Evolutionary conservation across 495 filamentous ascomycete genomes (phyloP), one percentile per base, ranked within the genome.

Genomic region (Friedmanniomyces simplex): DNA sequence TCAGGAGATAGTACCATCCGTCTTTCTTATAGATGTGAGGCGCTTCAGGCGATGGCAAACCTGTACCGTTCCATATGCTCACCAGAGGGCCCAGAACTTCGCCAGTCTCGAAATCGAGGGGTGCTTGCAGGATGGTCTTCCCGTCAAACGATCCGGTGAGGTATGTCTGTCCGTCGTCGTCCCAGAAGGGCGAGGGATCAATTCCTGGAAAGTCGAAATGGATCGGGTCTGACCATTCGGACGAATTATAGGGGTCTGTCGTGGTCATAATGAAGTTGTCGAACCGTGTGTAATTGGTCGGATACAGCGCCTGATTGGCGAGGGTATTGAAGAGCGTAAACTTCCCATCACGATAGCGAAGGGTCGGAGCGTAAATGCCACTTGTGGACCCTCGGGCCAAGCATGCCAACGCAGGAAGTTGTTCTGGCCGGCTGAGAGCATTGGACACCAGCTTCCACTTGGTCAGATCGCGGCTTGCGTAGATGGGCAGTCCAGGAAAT

Each of bases 1-100:
- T 81, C 54, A 88, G 73, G 32, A 88, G 73, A 59, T 87, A 88
- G 64, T 84, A 86, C 66, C 78, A 85, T 0, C 73, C 78, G 51
- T 80, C 80, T 22, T 81, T 79, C 52, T 77, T 77, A 66, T 83
- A 84, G 32, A 87, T 70, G 53, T 85, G 84, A 0, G 84, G 82
- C 6, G 82, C 83, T 68, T 86, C 83, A 0, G 82, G 77, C 2
- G 74, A 75, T 0, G 74, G 68, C 0, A 76, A 76, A n/a, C 73
- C 69, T 14, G 73, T 76, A 2, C 81, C 82, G 49, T 78, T 79
- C 69, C 81, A 82, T 49, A 83, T 76, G 11, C 71, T 69, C 12
- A 68, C 70, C 1, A 73, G 52, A 11, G 65, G 66, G 13, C 71
- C 68, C 20, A 30, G 20, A 26, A 70, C 66, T n/a, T 64, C 59